A percentile compares a stretch with the other conserved stretches of the same genome.
These are phyloP conservation scores for Coniochaeta sp. DNA, from an alignment of 2,329 filamentous ascomycete species.

Conservation along the genomic window DNA sequence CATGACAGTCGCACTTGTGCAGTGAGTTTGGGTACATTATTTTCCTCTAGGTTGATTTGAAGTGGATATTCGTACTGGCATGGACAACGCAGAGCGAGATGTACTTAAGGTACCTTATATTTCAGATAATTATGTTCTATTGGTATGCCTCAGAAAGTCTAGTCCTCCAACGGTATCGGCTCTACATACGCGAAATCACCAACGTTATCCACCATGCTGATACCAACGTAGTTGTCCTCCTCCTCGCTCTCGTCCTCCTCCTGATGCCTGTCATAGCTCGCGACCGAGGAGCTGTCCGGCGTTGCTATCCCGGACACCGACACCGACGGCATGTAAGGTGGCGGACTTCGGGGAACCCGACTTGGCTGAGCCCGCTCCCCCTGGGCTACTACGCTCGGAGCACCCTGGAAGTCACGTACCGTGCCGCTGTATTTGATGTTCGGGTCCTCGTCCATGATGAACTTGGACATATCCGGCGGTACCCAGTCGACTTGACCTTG, in stretches of 20 bases:
- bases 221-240: slow-evolving; percentile 9
- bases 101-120: too few relatives aligned
- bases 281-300: neutral
- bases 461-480: neutral
- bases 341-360: neutral
- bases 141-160: too few relatives aligned
- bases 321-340: neutral
- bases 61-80: too few relatives aligned
- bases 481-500: neutral
- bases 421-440: slow-evolving; percentile 1
- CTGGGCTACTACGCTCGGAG: too few relatives aligned
- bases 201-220: slow-evolving; percentile 10
- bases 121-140: too few relatives aligned
- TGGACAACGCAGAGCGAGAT: too few relatives aligned
- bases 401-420: neutral
- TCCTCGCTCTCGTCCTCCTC: slow-evolving; percentile 1
- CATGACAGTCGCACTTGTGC: too few relatives aligned
- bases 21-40: too few relatives aligned
- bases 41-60: too few relatives aligned
- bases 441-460: neutral
- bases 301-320: neutral
- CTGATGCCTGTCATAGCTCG: neutral
- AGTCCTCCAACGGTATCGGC: slow-evolving; percentile 9
- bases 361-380: too few relatives aligned
- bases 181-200: slow-evolving; percentile 9